phyloP scores from a whole-genome alignment of 139 green algal species.

The Pedinophyceae sp. region DNA sequence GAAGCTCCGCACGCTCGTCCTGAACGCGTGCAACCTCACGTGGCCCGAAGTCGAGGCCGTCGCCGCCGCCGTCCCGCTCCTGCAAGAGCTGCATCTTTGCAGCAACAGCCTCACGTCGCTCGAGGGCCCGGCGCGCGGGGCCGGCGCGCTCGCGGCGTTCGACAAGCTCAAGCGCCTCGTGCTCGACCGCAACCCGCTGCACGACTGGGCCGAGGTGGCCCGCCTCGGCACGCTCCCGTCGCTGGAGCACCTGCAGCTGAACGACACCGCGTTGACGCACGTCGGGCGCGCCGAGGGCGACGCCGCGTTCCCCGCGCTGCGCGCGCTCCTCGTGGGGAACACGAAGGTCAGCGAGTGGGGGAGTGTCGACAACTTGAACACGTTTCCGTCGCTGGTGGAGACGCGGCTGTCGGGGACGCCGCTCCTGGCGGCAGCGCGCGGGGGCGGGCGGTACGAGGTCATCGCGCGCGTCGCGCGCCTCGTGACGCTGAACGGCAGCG shows the following conservation, averaged over 20 bases:
- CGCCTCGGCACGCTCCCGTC: conserved; percentile 28
- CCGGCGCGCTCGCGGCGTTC: background rate
- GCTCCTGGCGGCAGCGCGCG: conserved; percentile 1
- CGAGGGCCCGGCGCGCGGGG: background rate
- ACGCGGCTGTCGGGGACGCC: background rate
- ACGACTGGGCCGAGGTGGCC: conserved; percentile 27
- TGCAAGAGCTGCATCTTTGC: conserved; percentile 48
- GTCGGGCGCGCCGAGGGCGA: background rate
- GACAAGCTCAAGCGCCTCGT: conserved; percentile 20
- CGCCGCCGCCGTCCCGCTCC: conserved; percentile 20
- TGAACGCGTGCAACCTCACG: conserved; percentile 40
- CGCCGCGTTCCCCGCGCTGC: conserved; percentile 19
- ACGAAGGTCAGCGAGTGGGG: conserved; percentile 38
- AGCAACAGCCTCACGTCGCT: conserved; percentile 32
- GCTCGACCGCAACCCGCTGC: conserved; percentile 21
- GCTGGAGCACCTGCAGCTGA: conserved; percentile 38
- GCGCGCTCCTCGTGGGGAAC: conserved; percentile 28
- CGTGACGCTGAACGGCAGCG: conserved; percentile 48
- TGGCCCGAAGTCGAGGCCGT: conserved; percentile 37
- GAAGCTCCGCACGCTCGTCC: conserved; percentile 40
- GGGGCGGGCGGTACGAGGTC: conserved; percentile 36
- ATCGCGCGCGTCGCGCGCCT: conserved; percentile 40
- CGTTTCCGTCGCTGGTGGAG: conserved; percentile 21
- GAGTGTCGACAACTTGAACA: conserved; percentile 33
- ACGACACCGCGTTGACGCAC: conserved; percentile 27